Evolutionary conservation across 441 rosid genomes (phyloP), one percentile per base, ranked within the genome.

Genomic region (Bocquillonia castaneifolia): DNA sequence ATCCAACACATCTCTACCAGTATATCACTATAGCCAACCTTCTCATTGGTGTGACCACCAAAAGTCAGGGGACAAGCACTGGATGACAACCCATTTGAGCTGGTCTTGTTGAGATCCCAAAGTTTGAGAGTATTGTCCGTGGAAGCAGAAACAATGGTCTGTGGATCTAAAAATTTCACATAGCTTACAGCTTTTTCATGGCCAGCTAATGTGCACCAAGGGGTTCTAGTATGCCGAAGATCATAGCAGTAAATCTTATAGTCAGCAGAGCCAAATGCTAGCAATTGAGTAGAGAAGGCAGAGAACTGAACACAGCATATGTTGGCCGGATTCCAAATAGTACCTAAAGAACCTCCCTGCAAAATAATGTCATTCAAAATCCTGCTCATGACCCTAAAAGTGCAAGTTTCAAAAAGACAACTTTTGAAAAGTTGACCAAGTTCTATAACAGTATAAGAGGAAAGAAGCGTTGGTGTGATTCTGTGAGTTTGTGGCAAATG

Each of bases 201-300:
- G 67, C 97, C 98, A 66, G 82, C 69, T 77, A 95, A 78, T 67
- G 82, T 78, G 77, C 97, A 95, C 99, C 96, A 95, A 10, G 99
- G 97, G 50, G 72, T 76, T 81, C 89, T 85, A 18, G 80, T 36
- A 77, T 95, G 83, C 53, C 99, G 82, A 67, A 89, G 82, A 81
- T 95, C 98, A 55, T 92, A 95, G 82, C 97, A 90, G 77, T 88
- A 95, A 23, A 92, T 90, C 79, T 76, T 86, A 77, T 83, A 92
- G 79, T 95, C 97, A 44, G 98, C 89, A 59, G 98, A 95, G 50
- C 98, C 99, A 76, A 91, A 89, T 54, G 97, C 98, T 82, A 95
- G 83, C 58, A 92, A 71, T 79, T 92, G 85, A 79, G 90, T 54
- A 22, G 99, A 91, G 72, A 85, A 80, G 25, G 93, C 71, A 66